Percentiles rank a stretch among this genome's conserved stretches.
phyloP scores from a whole-genome alignment of 2,329 filamentous ascomycete genomes.

The Pezicula neosporulosa region DNA sequence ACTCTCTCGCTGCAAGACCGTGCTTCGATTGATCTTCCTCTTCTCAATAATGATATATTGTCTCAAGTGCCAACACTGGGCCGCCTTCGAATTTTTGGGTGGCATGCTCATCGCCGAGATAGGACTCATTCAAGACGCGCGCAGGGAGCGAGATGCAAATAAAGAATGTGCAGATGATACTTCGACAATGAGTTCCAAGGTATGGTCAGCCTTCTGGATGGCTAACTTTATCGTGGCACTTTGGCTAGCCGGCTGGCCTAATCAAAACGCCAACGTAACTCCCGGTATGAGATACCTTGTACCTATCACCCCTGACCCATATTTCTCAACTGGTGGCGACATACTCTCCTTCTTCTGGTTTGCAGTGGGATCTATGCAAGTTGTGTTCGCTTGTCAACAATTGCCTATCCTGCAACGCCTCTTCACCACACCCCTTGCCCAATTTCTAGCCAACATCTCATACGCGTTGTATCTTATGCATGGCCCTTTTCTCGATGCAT shows the following conservation, averaged over 20 bases:
- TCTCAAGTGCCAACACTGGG: slow-evolving; percentile 3
- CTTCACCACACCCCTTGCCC: slow-evolving; percentile 42
- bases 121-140: slow-evolving; percentile 28
- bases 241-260: slow-evolving; percentile 5
- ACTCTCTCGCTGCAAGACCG: slow-evolving; percentile 1
- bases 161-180: slow-evolving; percentile 1
- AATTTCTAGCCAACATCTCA: slow-evolving; percentile 50
- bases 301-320: slow-evolving; percentile 30
- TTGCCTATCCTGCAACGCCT: slow-evolving; percentile 31
- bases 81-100: slow-evolving; percentile 10
- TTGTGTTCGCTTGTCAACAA: slow-evolving; percentile 18
- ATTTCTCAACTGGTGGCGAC: slow-evolving; percentile 29
- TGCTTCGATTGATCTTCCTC: slow-evolving; percentile 3
- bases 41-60: slow-evolving; percentile 5
- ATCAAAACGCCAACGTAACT: slow-evolving; percentile 2
- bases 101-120: slow-evolving; percentile 39
- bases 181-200: background rate
- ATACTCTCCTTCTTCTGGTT: slow-evolving; percentile 12
- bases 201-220: slow-evolving; percentile 5
- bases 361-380: slow-evolving; percentile 2
- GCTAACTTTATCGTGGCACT: slow-evolving; percentile 3
- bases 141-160: slow-evolving; percentile 11
- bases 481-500: slow-evolving; percentile 38
- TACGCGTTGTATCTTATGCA: slow-evolving; percentile 55
- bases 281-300: slow-evolving; percentile 8